phyloP scores from a whole-genome alignment of 306 rosid species.

The Ammopiptanthus mongolicus region DNA sequence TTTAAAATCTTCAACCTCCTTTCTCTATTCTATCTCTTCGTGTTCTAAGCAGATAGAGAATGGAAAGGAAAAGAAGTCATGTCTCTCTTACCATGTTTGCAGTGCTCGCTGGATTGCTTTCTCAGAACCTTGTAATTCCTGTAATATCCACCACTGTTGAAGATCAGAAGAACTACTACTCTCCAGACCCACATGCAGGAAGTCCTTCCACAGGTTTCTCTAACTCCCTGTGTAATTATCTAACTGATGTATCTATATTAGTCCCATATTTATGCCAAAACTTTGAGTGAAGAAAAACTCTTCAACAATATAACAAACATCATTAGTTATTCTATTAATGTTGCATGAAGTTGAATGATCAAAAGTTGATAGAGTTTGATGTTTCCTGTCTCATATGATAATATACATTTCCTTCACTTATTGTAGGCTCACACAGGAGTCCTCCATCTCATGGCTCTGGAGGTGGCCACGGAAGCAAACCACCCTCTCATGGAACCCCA shows the following conservation, averaged over 20 bases:
- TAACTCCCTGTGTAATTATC: conserved; percentile 27
- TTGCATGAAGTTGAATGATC: neutral
- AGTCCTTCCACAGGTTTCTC: conserved; percentile 52
- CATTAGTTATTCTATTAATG: neutral
- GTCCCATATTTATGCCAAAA: neutral
- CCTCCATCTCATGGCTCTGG: conserved; percentile 48
- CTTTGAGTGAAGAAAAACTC: neutral
- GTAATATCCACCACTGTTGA: conserved; percentile 43
- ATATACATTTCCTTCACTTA: neutral
- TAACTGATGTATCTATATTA: neutral
- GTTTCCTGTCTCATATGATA: neutral
- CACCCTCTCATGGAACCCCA: conserved; percentile 51
- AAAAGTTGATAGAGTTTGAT: neutral
- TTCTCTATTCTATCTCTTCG: neutral
- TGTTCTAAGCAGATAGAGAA: conserved; percentile 22
- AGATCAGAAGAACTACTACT: conserved; percentile 69
- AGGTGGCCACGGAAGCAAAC: conserved; percentile 36
- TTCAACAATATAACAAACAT: neutral
- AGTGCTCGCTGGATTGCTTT: conserved; percentile 47
- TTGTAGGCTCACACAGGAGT: conserved; percentile 37
- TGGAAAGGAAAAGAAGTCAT: conserved; percentile 34
- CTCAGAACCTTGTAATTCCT: conserved; percentile 51
- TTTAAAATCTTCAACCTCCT: conserved; percentile 4
- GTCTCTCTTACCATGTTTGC: conserved; percentile 40
- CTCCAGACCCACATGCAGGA: conserved; percentile 58